phyloP scores from a whole-genome alignment of 441 rosid genomes.

The Arabidopsis lyrata region DNA sequence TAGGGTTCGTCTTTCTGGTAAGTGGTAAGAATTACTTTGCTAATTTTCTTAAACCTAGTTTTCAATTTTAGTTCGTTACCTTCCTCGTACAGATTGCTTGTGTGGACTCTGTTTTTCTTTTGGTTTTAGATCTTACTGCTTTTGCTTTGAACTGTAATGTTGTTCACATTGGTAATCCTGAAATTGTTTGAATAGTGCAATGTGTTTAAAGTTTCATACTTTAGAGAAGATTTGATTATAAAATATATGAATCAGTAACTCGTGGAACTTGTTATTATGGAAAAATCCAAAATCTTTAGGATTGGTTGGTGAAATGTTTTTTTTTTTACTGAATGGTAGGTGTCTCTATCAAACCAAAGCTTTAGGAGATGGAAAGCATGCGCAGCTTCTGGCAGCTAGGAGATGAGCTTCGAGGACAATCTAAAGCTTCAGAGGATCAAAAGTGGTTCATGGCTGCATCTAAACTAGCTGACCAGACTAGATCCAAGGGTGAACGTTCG shows the following conservation, averaged over 20 bases:
- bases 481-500: constrained; percentile 73
- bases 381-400: constrained; percentile 93
- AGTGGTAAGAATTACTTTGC: background rate
- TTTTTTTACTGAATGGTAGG: background rate
- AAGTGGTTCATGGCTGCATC: constrained; percentile 89
- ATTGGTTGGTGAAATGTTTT: constrained; percentile 19
- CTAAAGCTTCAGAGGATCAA: constrained; percentile 82
- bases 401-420: constrained; percentile 90
- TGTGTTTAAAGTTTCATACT: constrained; percentile 28
- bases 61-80: background rate
- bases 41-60: background rate
- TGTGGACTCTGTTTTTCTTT: constrained; percentile 29
- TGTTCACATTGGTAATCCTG: background rate
- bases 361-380: constrained; percentile 62
- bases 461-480: constrained; percentile 83
- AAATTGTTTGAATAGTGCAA: background rate
- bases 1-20: constrained; percentile 24
- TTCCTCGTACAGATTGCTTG: constrained; percentile 7
- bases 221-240: background rate
- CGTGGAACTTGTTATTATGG: background rate
- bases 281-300: constrained; percentile 19
- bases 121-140: constrained; percentile 15
- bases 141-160: background rate
- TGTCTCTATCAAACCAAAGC: constrained; percentile 25
- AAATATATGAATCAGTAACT: constrained; percentile 16